Conservation (phyloP, 495 filamentous ascomycete genomes). For the Neurospora pannonica region DNA sequence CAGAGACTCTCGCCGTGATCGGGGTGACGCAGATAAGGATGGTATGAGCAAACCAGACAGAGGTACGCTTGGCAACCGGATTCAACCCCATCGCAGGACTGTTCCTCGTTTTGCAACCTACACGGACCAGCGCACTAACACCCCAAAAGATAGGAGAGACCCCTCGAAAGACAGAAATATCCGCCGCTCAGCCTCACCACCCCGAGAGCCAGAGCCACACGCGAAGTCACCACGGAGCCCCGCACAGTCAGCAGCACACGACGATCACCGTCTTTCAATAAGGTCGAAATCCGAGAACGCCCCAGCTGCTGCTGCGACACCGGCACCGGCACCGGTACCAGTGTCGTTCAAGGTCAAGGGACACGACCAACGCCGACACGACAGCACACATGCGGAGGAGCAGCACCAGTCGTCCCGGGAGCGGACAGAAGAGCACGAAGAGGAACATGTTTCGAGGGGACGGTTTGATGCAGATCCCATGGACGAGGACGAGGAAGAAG, state of each 20-base stretch:
- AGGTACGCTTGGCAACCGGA: conserved; percentile 14
- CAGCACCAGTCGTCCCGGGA: conserved; percentile 5
- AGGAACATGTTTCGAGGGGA: conserved; percentile 7
- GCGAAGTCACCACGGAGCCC: conserved; percentile 21
- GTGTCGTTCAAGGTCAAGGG: conserved; percentile 30
- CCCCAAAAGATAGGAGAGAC: conserved; percentile 21
- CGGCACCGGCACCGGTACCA: conserved; percentile 3
- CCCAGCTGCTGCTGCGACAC: conserved; percentile 31
- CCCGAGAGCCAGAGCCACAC: conserved; percentile 22
- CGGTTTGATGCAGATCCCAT: conserved; percentile 30
- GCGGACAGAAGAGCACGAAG: conserved; percentile 12
- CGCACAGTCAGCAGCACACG: conserved; percentile 6
- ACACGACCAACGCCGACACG: conserved; percentile 27
- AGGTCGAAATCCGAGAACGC: conserved; percentile 15
- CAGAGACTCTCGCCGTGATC: not conserved
- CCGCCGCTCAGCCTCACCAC: conserved; percentile 2
- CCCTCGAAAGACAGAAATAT: not conserved
- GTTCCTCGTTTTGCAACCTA: not conserved
- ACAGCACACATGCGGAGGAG: conserved; percentile 25
- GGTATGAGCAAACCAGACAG: conserved; percentile 16
- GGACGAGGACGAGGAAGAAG: conserved; percentile 38
- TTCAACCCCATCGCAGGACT: not conserved
- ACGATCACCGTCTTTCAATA: conserved; percentile 16
- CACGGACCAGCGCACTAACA: not conserved
- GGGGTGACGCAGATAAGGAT: not conserved